Evolutionary conservation across 129 eudicot species (phyloP).

Genomic region (Pulicaria dysenterica): DNA sequence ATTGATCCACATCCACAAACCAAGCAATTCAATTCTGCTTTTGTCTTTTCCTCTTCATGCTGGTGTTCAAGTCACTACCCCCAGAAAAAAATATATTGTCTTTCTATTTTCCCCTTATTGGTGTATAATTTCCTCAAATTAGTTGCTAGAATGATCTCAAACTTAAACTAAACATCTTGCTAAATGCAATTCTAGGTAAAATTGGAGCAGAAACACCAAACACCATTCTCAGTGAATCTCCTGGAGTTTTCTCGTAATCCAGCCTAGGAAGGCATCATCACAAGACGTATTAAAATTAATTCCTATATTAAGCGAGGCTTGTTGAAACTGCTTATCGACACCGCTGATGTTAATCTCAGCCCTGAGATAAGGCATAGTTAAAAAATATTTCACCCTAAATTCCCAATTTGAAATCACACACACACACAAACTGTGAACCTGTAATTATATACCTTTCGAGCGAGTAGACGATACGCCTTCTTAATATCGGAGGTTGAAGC

Average conservation of each 20-base stretch:
- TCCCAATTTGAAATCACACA: background rate
- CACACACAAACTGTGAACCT: background rate
- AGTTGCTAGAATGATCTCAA: slow-evolving; percentile 4
- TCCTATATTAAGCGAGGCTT: background rate
- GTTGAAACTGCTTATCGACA: slow-evolving; percentile 15
- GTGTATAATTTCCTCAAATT: background rate
- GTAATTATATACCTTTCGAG: slow-evolving; percentile 60
- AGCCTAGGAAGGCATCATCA: background rate
- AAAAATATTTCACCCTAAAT: background rate
- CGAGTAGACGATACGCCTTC: slow-evolving; percentile 84
- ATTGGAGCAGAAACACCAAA: background rate
- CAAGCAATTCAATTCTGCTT: slow-evolving; percentile 16
- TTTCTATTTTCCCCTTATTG: no score
- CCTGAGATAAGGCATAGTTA: slow-evolving; percentile 17
- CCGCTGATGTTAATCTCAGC: slow-evolving; percentile 3
- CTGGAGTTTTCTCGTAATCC: background rate
- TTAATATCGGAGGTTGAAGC: slow-evolving; percentile 76
- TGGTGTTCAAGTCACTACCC: background rate
- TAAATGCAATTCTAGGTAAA: background rate
- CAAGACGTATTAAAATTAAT: no score
- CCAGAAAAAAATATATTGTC: no score
- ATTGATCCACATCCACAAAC: slow-evolving; percentile 2
- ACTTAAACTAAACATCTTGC: background rate
- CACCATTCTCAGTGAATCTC: background rate
- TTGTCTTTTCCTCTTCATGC: background rate